Percentiles rank a stretch among this genome's conserved stretches.
Evolutionary conservation across 108 stramenopile genomes (phyloP).

Genomic region (Hondaea fermentalgiana): DNA sequence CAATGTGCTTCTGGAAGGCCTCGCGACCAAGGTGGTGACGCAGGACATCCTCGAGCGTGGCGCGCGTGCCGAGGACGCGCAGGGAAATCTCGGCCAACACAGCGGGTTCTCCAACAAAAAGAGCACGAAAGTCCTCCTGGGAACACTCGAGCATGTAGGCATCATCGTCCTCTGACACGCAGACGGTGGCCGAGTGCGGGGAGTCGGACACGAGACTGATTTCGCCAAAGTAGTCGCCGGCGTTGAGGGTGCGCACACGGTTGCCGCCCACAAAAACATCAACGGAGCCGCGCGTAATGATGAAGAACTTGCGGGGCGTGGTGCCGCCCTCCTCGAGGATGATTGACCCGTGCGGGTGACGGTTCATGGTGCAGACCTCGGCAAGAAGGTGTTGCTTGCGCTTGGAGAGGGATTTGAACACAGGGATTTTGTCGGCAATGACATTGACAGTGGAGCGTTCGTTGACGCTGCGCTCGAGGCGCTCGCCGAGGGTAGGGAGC

Average conservation of each 20-base stretch:
- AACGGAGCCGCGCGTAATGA: neutral
- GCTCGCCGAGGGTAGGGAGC: neutral
- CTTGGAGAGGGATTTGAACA: constrained; percentile 11
- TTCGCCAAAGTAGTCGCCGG: constrained; percentile 15
- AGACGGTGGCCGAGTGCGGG: constrained; percentile 11
- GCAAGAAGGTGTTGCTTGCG: neutral
- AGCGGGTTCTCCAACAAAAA: constrained; percentile 3
- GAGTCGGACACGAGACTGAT: constrained; percentile 8
- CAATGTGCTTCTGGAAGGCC: neutral
- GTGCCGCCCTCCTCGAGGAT: neutral
- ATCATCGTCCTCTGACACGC: neutral
- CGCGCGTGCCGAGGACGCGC: neutral
- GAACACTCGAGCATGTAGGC: constrained; percentile 17
- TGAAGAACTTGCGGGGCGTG: constrained; percentile 3
- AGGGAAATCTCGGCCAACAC: constrained; percentile 2
- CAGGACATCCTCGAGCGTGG: neutral
- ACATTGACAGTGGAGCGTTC: constrained; percentile 9
- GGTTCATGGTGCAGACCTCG: constrained; percentile 7
- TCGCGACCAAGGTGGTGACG: constrained; percentile 6
- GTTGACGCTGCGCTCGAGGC: constrained; percentile 13
- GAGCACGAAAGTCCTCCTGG: constrained; percentile 8
- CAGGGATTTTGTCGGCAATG: neutral
- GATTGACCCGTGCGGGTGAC: neutral
- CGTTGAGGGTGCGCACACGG: neutral
- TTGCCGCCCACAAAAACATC: neutral